Evolutionary conservation across 2,329 filamentous ascomycete genomes (phyloP), one percentile per base, ranked within the genome.

Genomic region (Sporothrix humicola): DNA sequence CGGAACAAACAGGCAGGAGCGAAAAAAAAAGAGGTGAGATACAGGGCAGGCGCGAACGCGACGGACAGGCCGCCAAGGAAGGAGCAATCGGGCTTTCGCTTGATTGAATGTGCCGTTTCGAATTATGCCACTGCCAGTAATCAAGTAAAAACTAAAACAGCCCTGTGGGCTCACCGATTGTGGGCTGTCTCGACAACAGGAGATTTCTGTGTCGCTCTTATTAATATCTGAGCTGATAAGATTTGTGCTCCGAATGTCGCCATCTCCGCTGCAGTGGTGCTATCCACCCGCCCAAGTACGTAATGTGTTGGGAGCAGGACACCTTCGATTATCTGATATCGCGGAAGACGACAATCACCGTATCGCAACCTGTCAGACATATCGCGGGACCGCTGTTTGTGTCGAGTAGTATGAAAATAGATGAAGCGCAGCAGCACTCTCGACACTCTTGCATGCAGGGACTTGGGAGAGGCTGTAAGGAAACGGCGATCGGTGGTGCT

Each of bases 221-320:
- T 26, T 26, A 26, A 26, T 26, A 26, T 26, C 23, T 26, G 63
- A 1, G 44, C 44, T 68, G 66, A 56, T 69, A 69, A 69, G 48
- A 54, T 54, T 69, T 26, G 66, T 69, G 66, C 66, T 69, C 66
- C 66, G 69, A 59, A 68, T 72, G 71, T 72, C 71, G 61, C 61
- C 59, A 72, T 72, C 37, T 44, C 26, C 31, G 71, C 20, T 37
- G 50, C 71, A 8, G 71, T 72, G 71, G 71, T 72, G 71, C 31
- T 72, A 68, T 72, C 59, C 61, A 44, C 59, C 61, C 1, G 37
- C 50, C 10, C n/a, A 31, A 56, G 71, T 68, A 58, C 71, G 71
- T 68, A 56, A 68, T 72, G 26, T 8, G 15, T 17, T 3, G 15
- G 17, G 26, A 46, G 15, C 23, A 15, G 3, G n/a, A 31, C 37